Base-by-base conservation (phyloP, 495 filamentous ascomycete species). In the Pyrenula massariospora region DNA sequence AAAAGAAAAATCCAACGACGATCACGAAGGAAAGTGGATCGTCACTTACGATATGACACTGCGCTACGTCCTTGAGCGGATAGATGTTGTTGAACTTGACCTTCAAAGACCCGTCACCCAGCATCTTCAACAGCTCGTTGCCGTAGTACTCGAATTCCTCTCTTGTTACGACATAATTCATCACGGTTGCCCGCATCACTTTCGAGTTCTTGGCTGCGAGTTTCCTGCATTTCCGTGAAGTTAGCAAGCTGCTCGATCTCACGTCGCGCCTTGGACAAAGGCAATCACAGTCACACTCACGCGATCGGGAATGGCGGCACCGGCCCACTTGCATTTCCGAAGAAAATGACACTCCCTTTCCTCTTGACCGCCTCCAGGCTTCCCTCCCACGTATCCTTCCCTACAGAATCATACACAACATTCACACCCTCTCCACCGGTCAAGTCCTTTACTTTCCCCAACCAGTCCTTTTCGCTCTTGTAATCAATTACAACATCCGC, bases 401-500 rank as follows among this genome's bases (percentile, higher is more conserved):
- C 93, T 19, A 96, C 89, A 20, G 87, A 85, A 68, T 98, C 93
- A 68, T 91, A 96, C 11, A 96, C 84, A 10, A 85, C 90, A 57
- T 74, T 75, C 1, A 89, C 87, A 10, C 93, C 93, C 52, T 78
- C 64, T 1, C 84, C 83, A 12, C 69, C 72, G 0, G 89, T 93
- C 48, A 86, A 81, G 63, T 91, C 84, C 65, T 77, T 79, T 1
- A 92, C 84, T 65, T 70, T 66, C 54, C 74, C 68, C 22, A 83
- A 76, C 63, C 88, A 84, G 59, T 86, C 81, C 59, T 80, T 83
- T 56, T 83, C 81, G 2, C 73, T 83, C 55, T 69, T 72, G 62
- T 87, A 92, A 63, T 90, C 84, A 56, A 96, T 77, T 51, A 87
- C 75, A 60, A 84, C 80, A 59, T 85, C 78, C 0, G 88, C 88